These are phyloP conservation scores for Phytopythium kandeliae DNA, from an alignment of 352 stramenopile genomes.

Conservation along the genomic window DNA sequence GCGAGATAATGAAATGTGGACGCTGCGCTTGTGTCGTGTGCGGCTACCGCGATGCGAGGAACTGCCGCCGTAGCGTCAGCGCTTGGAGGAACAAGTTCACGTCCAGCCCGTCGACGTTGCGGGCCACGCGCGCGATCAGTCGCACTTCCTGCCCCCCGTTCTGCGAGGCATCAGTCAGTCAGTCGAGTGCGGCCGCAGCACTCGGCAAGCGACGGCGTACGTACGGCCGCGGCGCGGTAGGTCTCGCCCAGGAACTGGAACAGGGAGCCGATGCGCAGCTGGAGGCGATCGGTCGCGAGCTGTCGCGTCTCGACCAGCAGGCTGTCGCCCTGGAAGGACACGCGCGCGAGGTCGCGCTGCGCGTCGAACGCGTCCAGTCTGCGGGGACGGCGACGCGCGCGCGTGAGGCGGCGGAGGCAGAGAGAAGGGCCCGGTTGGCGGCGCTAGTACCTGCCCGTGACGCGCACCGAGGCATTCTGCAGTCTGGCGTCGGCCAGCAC, in stretches of 20 bases:
- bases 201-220: too few species aligned
- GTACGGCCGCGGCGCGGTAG: constrained; percentile 25
- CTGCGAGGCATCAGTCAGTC: constrained; percentile 6
- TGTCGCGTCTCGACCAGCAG: constrained; percentile 65
- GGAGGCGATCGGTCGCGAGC: constrained; percentile 41
- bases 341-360: constrained; percentile 24
- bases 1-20: too few species aligned
- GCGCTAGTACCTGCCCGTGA: constrained; percentile 51
- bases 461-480: constrained; percentile 70
- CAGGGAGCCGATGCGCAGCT: constrained; percentile 64
- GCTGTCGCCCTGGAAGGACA: constrained; percentile 61
- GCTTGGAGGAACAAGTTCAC: constrained; percentile 75
- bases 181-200: constrained; percentile 2
- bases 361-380: constrained; percentile 69
- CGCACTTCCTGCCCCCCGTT: constrained; percentile 32
- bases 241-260: constrained; percentile 85
- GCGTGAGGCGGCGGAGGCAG: too few species aligned
- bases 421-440: background rate
- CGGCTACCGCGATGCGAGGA: constrained; percentile 40
- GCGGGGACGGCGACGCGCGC: too few species aligned
- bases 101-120: constrained; percentile 79
- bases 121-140: constrained; percentile 57
- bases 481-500: constrained; percentile 53
- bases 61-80: constrained; percentile 65
- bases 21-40: background rate